A percentile compares a stretch with the other conserved stretches of the same genome.
Conservation (phyloP, 2,329 filamentous ascomycete genomes). For the Botrytis galanthina region DNA sequence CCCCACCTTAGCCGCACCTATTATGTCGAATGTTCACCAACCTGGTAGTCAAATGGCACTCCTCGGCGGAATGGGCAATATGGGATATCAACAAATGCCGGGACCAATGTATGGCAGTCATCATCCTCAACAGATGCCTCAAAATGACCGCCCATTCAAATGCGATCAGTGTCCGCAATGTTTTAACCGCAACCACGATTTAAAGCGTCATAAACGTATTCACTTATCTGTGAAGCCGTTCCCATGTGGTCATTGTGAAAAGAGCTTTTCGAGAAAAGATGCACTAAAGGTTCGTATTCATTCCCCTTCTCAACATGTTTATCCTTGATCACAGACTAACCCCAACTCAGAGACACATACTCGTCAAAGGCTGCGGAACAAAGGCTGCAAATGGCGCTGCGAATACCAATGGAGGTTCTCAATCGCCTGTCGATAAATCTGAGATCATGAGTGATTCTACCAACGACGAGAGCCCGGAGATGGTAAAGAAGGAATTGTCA, state of each 20-base stretch:
- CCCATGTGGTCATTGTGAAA: constrained; percentile 86
- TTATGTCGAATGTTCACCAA: constrained; percentile 76
- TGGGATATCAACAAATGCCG: constrained; percentile 51
- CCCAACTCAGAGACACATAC: constrained; percentile 56
- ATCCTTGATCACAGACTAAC: constrained; percentile 32
- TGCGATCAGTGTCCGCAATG: constrained; percentile 90
- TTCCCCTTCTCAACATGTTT: constrained; percentile 24
- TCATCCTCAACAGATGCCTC: constrained; percentile 49
- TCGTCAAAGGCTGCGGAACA: constrained; percentile 67
- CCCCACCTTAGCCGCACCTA: constrained; percentile 61
- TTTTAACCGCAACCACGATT: constrained; percentile 93
- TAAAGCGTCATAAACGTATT: constrained; percentile 94
- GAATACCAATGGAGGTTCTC: constrained; percentile 31
- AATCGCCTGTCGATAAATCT: constrained; percentile 35
- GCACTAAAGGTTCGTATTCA: constrained; percentile 80
- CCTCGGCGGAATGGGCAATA: constrained; percentile 49
- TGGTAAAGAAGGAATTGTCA: constrained; percentile 33
- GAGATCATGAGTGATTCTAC: constrained; percentile 38
- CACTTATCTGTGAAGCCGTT: constrained; percentile 95
- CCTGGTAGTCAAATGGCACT: constrained; percentile 71
- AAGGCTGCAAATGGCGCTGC: constrained; percentile 23
- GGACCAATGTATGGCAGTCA: constrained; percentile 59
- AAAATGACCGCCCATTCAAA: constrained; percentile 85
- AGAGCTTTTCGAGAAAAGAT: constrained; percentile 95
- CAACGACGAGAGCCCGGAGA: constrained; percentile 31